Base-by-base conservation (phyloP, 176 grass and related monocot genomes). In the Rhynchospora pubera region DNA sequence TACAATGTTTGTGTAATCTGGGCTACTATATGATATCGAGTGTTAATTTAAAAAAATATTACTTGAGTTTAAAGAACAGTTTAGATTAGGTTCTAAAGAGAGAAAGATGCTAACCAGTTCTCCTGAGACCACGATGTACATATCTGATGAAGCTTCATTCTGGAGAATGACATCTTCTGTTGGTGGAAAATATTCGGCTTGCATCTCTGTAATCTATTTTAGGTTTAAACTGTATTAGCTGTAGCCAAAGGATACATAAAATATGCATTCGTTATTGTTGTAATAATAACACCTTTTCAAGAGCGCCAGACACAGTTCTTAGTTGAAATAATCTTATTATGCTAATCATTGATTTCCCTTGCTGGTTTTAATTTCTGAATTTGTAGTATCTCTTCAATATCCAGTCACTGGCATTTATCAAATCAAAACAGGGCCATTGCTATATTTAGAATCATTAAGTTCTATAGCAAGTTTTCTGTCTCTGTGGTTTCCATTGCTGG, bases 101-200 rank as follows among this genome's bases (percentile, higher is more conserved):
- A 14, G 18, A 61, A 82, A 82, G 78, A 64, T 76, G 84, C 91
- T 90, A 57, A 97, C 94, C 85, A 89, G 83, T 87, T 77, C 84
- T 91, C 94, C 94, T 66, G 89, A 87, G 69, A 97, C 91, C 71
- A 97, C 19, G 81, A 97, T 91, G 82, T 97, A 93, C 83, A 93
- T 61, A 87, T 93, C 94, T 85, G 83, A 53, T 10, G 87, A 82
- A 56, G 89, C 79, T 88, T 91, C 89, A 68, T 90, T 87, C 80
- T 93, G 91, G 46, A 91, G 61, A 73, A 93, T 90, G 68, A 93
- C 65, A 22, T 89, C 83, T 91, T 93, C 91, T 79, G 52, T 82
- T 79, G 94, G 91, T 69, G 89, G 85, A 87, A 93, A 90, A 66
- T 90, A 97, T 73, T 93, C 91, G 66, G 84, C 78, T 85, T 97